Percentiles rank a stretch among this genome's conserved stretches.
These are phyloP conservation scores for Rutstroemia sp. DNA, from an alignment of 2,329 filamentous ascomycete genomes.

Conservation along the genomic window DNA sequence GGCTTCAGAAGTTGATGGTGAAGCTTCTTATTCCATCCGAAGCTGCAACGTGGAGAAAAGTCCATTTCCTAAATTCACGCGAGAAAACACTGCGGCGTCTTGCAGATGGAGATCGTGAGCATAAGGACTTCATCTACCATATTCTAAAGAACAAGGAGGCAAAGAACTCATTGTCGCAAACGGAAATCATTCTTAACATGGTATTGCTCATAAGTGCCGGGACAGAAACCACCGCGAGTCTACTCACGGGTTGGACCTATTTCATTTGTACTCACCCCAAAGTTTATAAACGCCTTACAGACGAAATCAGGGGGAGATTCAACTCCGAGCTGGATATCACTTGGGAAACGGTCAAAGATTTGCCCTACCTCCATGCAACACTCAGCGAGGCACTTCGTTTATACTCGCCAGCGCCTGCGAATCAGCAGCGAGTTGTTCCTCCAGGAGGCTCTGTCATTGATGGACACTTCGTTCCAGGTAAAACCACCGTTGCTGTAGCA, in stretches of 20 bases:
- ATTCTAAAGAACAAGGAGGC: slow-evolving; percentile 15
- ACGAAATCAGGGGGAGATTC: slow-evolving; percentile 36
- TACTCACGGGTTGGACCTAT: slow-evolving; percentile 14
- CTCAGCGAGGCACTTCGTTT: slow-evolving; percentile 6
- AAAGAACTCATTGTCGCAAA: slow-evolving; percentile 12
- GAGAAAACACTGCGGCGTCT: slow-evolving; percentile 5
- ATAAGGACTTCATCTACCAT: slow-evolving; percentile 30
- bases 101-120: slow-evolving; percentile 18
- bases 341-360: slow-evolving; percentile 13
- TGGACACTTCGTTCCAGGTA: slow-evolving; percentile 1
- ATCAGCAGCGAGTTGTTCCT: slow-evolving; percentile 24
- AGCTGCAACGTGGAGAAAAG: slow-evolving; percentile 4
- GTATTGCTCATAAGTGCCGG: slow-evolving; percentile 10
- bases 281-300: slow-evolving; percentile 26
- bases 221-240: slow-evolving; percentile 12
- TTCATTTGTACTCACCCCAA: slow-evolving; percentile 28
- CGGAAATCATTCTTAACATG: slow-evolving; percentile 10
- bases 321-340: slow-evolving; percentile 33
- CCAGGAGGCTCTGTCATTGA: slow-evolving; percentile 9
- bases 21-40: slow-evolving; percentile 2
- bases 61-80: slow-evolving; percentile 5
- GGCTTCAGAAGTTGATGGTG: not conserved
- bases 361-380: not conserved
- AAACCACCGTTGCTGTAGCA: slow-evolving; percentile 17
- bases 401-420: slow-evolving; percentile 15